Conservation (phyloP, 768 basidiomycete genomes). For the Boletellus ananas region DNA sequence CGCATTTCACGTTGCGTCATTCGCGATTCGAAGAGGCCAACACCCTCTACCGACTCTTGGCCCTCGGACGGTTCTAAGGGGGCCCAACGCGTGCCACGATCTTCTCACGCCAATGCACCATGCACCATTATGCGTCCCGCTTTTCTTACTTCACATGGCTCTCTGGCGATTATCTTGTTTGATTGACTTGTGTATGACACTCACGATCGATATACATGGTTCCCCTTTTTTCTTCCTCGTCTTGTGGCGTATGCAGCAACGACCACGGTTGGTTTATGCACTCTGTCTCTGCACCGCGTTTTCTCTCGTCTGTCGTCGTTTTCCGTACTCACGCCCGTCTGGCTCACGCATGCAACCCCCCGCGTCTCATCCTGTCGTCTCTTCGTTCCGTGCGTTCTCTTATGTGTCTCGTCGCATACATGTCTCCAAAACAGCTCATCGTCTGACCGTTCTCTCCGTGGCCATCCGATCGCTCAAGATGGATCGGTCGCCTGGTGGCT, state of each 20-base stretch:
- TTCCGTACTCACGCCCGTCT: no score
- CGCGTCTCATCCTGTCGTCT: no score
- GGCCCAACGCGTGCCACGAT: neutral
- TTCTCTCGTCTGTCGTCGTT: no score
- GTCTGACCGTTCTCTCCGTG: no score
- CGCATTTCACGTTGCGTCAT: slow-evolving; percentile 68
- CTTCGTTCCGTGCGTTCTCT: no score
- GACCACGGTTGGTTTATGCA: neutral
- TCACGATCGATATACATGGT: slow-evolving; percentile 5
- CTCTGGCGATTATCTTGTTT: slow-evolving; percentile 12
- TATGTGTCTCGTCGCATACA: no score
- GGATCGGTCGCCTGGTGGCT: no score
- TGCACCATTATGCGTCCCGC: neutral
- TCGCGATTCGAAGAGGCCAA: slow-evolving; percentile 77
- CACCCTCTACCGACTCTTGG: slow-evolving; percentile 63
- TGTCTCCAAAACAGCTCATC: no score
- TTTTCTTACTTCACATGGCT: slow-evolving; percentile 6
- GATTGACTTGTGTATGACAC: slow-evolving; percentile 18
- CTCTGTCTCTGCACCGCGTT: no score
- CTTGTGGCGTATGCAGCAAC: slow-evolving; percentile 1
- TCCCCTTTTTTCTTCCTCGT: neutral
- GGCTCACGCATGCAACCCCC: no score
- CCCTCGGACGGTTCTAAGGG: slow-evolving; percentile 34
- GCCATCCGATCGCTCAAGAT: no score
- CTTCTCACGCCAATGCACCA: no score